Base-by-base conservation (phyloP, 2,329 filamentous ascomycete genomes). In the Mycosphaerella sp. region DNA sequence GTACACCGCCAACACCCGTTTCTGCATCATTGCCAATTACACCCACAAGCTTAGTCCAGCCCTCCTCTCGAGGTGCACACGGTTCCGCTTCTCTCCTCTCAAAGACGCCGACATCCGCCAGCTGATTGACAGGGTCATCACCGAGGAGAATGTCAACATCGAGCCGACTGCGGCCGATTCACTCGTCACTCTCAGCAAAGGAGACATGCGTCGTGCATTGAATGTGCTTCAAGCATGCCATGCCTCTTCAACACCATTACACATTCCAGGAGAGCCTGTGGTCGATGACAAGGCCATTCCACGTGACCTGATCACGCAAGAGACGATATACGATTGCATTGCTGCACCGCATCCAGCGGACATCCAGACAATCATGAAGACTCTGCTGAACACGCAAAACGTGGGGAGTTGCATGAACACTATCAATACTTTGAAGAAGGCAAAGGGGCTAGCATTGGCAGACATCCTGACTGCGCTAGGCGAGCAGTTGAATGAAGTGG, bases 1-100 rank as follows among this genome's bases (percentile, higher is more conserved):
- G 74, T 98, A 98, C 75, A 98, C 93, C 0, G 88, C 88, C 56
- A 98, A 98, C 74, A 96, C 93, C 2, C 80, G 93, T 49, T 98
- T 98, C 75, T 97, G 92, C 75, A 89, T 98, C 68, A 97, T 98
- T 64, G 93, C 93, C 64, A 98, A 98, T 74, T 98, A 98, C 73
- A 93, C 93, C 31, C 93, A 98, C 76, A 98, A 98, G 73, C 83
- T 98, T 39, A 95, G 89, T 10, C 92, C 93, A 0, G 93, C 93
- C 0, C 78, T 98, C 42, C 77, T 98, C 50, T 97, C 92, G 46
- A 80, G 93, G 65, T 98, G 93, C 73, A 98, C 93, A 8, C 79
- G 93, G 38, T 98, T 98, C 72, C 80, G 93, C 32, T 98, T 98
- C 73, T 95, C 89, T 62, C 93, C 93, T 9, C 76, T 98, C 52